Evolutionary conservation across 2,329 filamentous ascomycete genomes (phyloP).

Genomic region (Xylariaceae sp.): DNA sequence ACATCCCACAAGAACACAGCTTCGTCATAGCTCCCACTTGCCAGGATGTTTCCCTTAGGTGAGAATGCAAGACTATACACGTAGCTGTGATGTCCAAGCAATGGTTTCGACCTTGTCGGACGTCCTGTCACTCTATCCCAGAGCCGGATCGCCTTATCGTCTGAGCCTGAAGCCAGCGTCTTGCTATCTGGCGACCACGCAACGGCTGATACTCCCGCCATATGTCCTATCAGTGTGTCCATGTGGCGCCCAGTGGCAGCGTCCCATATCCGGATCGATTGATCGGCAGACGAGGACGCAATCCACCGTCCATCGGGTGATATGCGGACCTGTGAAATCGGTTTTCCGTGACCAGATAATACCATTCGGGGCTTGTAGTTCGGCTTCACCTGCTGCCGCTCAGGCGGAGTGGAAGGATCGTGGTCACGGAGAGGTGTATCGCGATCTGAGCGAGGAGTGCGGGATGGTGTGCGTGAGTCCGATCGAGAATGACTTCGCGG

Average conservation of each 20-base stretch:
- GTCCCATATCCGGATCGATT: conserved; percentile 88
- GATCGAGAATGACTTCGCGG: conserved; percentile 8
- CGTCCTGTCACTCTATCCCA: conserved; percentile 72
- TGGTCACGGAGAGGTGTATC: conserved; percentile 14
- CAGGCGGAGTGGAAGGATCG: conserved; percentile 24
- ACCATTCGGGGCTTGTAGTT: conserved; percentile 68
- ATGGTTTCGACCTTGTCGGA: conserved; percentile 50
- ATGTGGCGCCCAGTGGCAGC: conserved; percentile 71
- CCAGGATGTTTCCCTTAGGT: conserved; percentile 97
- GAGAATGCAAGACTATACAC: conserved; percentile 91
- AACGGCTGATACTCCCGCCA: conserved; percentile 86
- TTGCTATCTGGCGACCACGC: conserved; percentile 92
- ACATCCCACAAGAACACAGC: conserved; percentile 98
- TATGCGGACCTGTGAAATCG: conserved; percentile 81
- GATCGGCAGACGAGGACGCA: conserved; percentile 85
- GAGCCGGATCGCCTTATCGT: conserved; percentile 92
- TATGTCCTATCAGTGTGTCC: conserved; percentile 87
- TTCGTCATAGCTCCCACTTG: conserved; percentile 93
- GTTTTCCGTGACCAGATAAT: conserved; percentile 71
- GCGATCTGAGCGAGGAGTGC: conserved; percentile 11
- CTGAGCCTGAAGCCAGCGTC: conserved; percentile 83
- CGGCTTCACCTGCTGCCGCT: conserved; percentile 49
- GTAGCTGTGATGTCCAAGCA: conserved; percentile 93
- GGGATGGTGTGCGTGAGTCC: conserved; percentile 16
- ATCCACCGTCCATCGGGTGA: conserved; percentile 89